Conservation (phyloP, 345 rosid species). For the Firmiana major region DNA sequence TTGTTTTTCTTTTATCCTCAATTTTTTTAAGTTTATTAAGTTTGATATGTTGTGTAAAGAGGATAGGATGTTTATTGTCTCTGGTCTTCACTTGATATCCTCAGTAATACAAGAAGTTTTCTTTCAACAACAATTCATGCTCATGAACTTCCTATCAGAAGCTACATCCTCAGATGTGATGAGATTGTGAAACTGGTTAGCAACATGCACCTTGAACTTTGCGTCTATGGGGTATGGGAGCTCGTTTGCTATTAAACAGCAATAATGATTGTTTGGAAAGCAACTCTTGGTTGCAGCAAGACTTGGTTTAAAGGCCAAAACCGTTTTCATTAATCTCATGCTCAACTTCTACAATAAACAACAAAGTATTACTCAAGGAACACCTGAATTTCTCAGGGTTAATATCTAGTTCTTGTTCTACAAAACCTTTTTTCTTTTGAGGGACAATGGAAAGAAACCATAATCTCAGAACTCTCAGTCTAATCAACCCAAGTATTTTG, state of each 20-base stretch:
- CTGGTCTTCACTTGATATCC: not conserved
- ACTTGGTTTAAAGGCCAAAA: no score
- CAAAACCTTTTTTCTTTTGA: no score
- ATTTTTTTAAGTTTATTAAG: not conserved
- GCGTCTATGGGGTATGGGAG: not conserved
- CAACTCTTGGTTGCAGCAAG: no score
- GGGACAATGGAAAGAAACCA: no score
- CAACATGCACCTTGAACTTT: not conserved
- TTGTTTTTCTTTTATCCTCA: not conserved
- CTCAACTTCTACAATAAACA: not conserved
- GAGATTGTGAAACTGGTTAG: not conserved
- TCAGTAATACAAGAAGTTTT: not conserved
- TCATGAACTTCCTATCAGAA: not conserved
- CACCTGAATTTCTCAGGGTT: no score
- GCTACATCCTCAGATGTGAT: not conserved
- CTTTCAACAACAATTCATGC: not conserved
- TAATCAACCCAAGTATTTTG: conserved; percentile 52
- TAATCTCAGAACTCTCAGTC: conserved; percentile 9
- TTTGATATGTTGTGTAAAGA: no score
- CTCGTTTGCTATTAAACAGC: not conserved
- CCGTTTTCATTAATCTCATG: no score
- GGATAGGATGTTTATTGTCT: not conserved
- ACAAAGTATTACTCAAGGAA: not conserved
- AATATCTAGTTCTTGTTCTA: no score
- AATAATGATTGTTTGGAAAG: no score